Percentiles rank a stretch among this genome's conserved stretches.
Evolutionary conservation across 306 rosid genomes (phyloP).

Genomic region (Aeschynomene evenia): DNA sequence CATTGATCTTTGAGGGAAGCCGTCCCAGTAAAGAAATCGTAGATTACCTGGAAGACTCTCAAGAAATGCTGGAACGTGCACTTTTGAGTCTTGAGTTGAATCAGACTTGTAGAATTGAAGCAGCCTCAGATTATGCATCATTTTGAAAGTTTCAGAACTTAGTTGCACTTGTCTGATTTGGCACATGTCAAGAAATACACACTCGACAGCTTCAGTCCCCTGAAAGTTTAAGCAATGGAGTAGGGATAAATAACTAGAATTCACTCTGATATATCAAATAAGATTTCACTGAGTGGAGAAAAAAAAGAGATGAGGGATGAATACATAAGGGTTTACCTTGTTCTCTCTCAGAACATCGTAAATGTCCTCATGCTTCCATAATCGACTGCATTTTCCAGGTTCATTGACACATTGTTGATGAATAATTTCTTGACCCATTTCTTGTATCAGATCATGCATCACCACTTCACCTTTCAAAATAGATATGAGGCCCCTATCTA

Average conservation of each 20-base stretch:
- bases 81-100: neutral
- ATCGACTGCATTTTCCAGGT: conserved; percentile 36
- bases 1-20: conserved; percentile 11
- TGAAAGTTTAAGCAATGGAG: neutral
- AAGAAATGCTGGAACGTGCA: neutral
- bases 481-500: conserved; percentile 20
- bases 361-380: conserved; percentile 22
- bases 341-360: conserved; percentile 7
- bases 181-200: conserved; percentile 1
- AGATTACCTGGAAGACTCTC: neutral
- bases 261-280: neutral
- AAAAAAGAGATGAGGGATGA: neutral
- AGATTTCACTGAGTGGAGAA: neutral
- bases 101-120: neutral
- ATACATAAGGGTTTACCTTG: conserved; percentile 16
- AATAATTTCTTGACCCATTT: conserved; percentile 37
- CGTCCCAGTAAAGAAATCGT: conserved; percentile 25
- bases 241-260: neutral
- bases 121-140: conserved; percentile 32
- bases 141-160: neutral
- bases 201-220: conserved; percentile 31
- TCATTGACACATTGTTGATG: neutral
- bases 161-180: neutral
- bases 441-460: conserved; percentile 41
- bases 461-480: neutral